Base-by-base conservation (phyloP, 768 basidiomycete species). In the Mycena galericulata region DNA sequence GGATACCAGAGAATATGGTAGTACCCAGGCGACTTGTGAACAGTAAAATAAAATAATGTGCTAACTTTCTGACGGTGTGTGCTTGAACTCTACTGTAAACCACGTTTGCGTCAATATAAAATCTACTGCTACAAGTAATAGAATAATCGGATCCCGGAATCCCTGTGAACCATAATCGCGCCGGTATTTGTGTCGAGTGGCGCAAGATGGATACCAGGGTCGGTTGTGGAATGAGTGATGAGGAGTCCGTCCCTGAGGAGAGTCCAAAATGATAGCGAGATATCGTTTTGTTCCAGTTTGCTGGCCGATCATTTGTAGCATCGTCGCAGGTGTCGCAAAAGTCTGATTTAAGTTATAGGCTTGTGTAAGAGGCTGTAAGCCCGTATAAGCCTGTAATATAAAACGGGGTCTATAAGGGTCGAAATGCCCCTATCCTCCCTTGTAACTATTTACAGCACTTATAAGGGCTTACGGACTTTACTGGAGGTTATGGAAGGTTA, bases 41-140 rank as follows among this genome's bases (percentile, higher is more conserved):
- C 54, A 26, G 54, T 55, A 55, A 38, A 55, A 55, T 51, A 55
- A 55, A 55, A 55, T 55, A 55, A 55, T 41, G 40, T 56, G 55
- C 38, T 29, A 43, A 56, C 55, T 56, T 56, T 56, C 55, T 43
- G 36, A 56, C n/a, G 55, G 55, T 56, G 55, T 56, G 40, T 56
- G 55, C 40, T 43, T 56, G 55, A 56, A 56, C 38, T 56, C 11
- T 27, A 41, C 36, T n/a, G n/a, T n/a, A n/a, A n/a, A 54, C 53
- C 53, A 36, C 32, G 6, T 54, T 56, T 56, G 55, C 38, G 38
- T 56, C 55, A 26, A 26, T 41, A 18, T 41, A 27, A 41, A 56
- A 27, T 11, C 26, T 56, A 20, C 8, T 29, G 38, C 55, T 56
- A 56, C 55, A 56, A 56, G 24, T 56, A 56, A 56, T 56, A 56